phyloP scores from a whole-genome alignment of 2,329 filamentous ascomycete genomes.

The Dendryphion nanum region DNA sequence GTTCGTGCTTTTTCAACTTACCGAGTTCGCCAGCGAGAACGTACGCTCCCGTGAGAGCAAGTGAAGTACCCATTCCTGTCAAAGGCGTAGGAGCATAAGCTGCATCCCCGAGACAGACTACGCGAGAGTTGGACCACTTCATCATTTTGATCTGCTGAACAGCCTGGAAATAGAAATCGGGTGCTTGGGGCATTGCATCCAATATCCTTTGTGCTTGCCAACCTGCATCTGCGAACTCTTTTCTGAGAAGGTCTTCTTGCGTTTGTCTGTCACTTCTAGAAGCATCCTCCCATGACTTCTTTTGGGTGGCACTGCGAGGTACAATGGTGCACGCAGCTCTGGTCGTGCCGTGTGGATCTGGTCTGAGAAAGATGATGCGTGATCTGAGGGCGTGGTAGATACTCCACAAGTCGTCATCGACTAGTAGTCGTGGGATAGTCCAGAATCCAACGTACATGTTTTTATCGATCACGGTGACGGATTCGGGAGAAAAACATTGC shows the following conservation, averaged over 20 bases:
- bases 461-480: too few relatives aligned
- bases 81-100: slow-evolving; percentile 48
- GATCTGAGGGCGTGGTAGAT: slow-evolving; percentile 33
- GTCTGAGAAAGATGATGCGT: slow-evolving; percentile 42
- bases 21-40: slow-evolving; percentile 17
- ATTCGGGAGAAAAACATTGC: too few relatives aligned
- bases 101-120: slow-evolving; percentile 55
- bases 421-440: slow-evolving; percentile 27
- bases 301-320: neutral
- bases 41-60: slow-evolving; percentile 40
- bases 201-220: slow-evolving; percentile 47
- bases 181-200: slow-evolving; percentile 33
- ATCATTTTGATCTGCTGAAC: slow-evolving; percentile 46
- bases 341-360: too few relatives aligned
- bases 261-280: too few relatives aligned
- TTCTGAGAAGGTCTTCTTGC: slow-evolving; percentile 41
- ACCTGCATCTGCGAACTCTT: slow-evolving; percentile 43
- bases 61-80: slow-evolving; percentile 54
- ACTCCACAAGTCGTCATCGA: slow-evolving; percentile 36
- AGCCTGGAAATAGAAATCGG: slow-evolving; percentile 48
- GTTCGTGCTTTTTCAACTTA: too few relatives aligned
- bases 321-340: too few relatives aligned
- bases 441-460: slow-evolving; percentile 33
- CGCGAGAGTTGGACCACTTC: slow-evolving; percentile 45
- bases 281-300: slow-evolving; percentile 7